Base-by-base conservation (phyloP, 2,329 filamentous ascomycete genomes). In the Aureobasidium sp. region DNA sequence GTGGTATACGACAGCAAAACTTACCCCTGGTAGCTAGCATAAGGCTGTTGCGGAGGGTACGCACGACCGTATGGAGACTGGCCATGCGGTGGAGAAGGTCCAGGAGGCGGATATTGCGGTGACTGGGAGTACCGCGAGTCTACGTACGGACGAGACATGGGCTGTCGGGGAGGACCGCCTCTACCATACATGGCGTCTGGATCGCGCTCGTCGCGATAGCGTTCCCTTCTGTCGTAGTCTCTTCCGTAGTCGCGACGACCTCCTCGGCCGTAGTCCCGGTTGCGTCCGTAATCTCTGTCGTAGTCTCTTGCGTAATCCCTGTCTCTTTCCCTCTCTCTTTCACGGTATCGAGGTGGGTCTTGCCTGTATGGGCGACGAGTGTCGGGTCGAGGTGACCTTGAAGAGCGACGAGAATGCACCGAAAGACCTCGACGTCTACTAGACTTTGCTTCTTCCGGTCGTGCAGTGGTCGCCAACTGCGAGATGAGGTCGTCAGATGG, bases 21-120 rank as follows among this genome's bases (percentile, higher is more conserved):
- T 73, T 76, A 84, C 83, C 78, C 76, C 69, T 81, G 78, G 66
- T 78, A 77, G 60, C 74, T 76, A 36, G 76, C 73, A 67, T 79
- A 77, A 62, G 65, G 69, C 58, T 76, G 77, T 65, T 75, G 80
- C 22, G 78, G 78, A 64, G 73, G 74, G 79, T 84, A 84, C 57
- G 78, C 78, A 34, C 81, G 78, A 53, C 78, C 78, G 69, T 87
- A 84, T 15, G 86, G 84, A 42, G 86, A 87, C 47, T 83, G 81
- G 11, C 79, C 78, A 64, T 81, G 81, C n/a, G 86, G 84, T n/a
- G 63, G 56, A 42, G 59, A 59, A 7, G 55, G 60, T 15, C 62
- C 61, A n/a, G 53, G 58, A 3, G 44, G 42, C 17, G 60, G 61
- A 67, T 84, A 83, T 60, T 83, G 81, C 42, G 86, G 82, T n/a